Conservation (phyloP, 208 protist species). For the Naegleria lovaniensis region DNA sequence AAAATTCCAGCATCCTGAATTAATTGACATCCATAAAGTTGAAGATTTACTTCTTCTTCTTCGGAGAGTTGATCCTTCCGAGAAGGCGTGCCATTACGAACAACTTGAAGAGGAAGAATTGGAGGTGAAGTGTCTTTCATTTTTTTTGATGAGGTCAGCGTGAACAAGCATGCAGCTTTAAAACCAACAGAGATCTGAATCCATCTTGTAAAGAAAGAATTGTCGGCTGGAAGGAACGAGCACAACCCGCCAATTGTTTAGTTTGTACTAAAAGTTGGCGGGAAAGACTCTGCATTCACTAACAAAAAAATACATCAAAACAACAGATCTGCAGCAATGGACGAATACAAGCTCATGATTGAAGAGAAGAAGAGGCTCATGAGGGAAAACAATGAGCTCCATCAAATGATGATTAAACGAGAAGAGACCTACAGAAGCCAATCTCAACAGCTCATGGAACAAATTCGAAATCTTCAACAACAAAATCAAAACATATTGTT, state of each 20-base stretch:
- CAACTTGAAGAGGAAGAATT: neutral
- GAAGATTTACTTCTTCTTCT: neutral
- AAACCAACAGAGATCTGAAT: too few species aligned
- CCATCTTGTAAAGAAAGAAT: too few species aligned
- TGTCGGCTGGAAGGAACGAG: too few species aligned
- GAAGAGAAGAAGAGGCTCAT: neutral
- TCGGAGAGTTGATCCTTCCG: neutral
- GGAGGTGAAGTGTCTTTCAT: neutral
- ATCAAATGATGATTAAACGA: neutral
- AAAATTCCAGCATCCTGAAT: constrained; percentile 21
- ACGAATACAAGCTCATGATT: neutral
- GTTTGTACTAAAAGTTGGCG: too few species aligned
- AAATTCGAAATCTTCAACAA: neutral
- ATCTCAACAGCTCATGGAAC: neutral
- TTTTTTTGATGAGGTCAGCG: neutral
- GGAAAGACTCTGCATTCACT: too few species aligned
- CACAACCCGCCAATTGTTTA: too few species aligned
- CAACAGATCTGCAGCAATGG: too few species aligned
- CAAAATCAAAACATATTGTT: neutral
- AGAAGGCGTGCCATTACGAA: neutral
- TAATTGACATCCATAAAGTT: neutral
- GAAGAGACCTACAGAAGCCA: neutral
- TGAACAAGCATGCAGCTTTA: too few species aligned
- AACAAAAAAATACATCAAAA: too few species aligned
- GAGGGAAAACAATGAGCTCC: neutral